A percentile compares a stretch with the other conserved stretches of the same genome.
These are phyloP conservation scores for Collariella sp. DNA, from an alignment of 495 filamentous ascomycete genomes.

Conservation along the genomic window DNA sequence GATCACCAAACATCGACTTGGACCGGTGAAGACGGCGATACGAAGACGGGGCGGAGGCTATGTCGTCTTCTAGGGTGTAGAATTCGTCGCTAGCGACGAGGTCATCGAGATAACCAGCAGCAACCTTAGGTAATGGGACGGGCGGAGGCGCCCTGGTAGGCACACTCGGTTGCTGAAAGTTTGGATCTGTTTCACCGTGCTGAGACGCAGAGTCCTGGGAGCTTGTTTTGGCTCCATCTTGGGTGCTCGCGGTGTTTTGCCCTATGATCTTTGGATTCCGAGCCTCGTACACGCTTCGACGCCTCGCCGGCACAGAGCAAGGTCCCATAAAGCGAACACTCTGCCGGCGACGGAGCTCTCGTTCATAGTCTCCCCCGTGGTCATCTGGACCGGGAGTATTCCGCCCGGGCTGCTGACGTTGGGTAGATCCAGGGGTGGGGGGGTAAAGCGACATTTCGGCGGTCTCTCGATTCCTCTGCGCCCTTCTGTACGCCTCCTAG, in stretches of 20 bases:
- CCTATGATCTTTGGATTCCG: neutral
- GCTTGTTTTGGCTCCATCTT: conserved; percentile 6
- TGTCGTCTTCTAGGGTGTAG: conserved; percentile 51
- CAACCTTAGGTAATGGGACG: conserved; percentile 13
- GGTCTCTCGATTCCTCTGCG: conserved; percentile 39
- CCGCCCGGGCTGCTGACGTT: conserved; percentile 7
- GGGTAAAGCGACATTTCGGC: conserved; percentile 32
- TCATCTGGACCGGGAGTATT: neutral
- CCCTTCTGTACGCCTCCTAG: conserved; percentile 53
- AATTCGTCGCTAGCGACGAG: conserved; percentile 37
- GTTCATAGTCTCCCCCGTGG: neutral
- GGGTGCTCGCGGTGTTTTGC: neutral
- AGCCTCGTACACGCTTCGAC: neutral
- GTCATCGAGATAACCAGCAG: conserved; percentile 28
- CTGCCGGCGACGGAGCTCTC: conserved; percentile 34
- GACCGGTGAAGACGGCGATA: conserved; percentile 66
- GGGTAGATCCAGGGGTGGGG: conserved; percentile 21
- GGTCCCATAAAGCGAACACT: conserved; percentile 51
- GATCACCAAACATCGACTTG: conserved; percentile 59
- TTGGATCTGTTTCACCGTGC: neutral
- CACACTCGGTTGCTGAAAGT: neutral
- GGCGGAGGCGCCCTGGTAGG: conserved; percentile 15
- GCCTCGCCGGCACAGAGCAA: conserved; percentile 20
- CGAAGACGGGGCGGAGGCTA: conserved; percentile 60
- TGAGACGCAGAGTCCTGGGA: neutral